These are phyloP conservation scores for Candida lessepsii DNA, from an alignment of 805 yeast genomes.

Conservation along the genomic window DNA sequence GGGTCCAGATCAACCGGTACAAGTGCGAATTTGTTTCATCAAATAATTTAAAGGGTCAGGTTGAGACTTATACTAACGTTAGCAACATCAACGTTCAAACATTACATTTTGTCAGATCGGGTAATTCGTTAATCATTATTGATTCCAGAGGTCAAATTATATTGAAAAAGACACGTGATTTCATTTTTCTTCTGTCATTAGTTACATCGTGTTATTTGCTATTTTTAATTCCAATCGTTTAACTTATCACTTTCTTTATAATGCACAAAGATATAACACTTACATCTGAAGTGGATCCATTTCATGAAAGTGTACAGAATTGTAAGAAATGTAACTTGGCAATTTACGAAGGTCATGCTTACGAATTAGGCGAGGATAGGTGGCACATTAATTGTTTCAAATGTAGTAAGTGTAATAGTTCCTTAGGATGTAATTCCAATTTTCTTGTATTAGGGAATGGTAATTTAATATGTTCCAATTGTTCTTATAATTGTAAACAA, in stretches of 20 bases:
- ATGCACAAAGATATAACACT: conserved; percentile 9
- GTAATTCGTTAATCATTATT: too few species aligned
- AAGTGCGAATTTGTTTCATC: conserved; percentile 7
- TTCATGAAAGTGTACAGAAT: conserved; percentile 20
- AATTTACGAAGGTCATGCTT: conserved; percentile 89
- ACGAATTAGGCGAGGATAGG: conserved; percentile 88
- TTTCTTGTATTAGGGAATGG: conserved; percentile 93
- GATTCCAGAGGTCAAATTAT: too few species aligned
- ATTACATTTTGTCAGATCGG: too few species aligned
- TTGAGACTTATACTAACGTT: background rate
- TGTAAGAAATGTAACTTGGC: conserved; percentile 44
- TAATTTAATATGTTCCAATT: conserved; percentile 80
- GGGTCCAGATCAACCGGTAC: background rate
- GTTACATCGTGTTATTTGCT: too few species aligned
- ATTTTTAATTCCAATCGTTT: background rate
- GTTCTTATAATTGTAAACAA: conserved; percentile 86
- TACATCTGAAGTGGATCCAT: conserved; percentile 10
- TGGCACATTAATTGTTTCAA: conserved; percentile 95
- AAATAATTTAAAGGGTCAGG: conserved; percentile 5
- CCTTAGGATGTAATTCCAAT: conserved; percentile 83
- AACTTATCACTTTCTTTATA: background rate
- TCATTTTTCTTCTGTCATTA: too few species aligned
- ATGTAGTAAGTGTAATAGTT: conserved; percentile 79
- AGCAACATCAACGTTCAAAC: too few species aligned
- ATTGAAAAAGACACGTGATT: too few species aligned